Conservation (phyloP, 2,329 filamentous ascomycete species). For the Botrytis tulipae region DNA sequence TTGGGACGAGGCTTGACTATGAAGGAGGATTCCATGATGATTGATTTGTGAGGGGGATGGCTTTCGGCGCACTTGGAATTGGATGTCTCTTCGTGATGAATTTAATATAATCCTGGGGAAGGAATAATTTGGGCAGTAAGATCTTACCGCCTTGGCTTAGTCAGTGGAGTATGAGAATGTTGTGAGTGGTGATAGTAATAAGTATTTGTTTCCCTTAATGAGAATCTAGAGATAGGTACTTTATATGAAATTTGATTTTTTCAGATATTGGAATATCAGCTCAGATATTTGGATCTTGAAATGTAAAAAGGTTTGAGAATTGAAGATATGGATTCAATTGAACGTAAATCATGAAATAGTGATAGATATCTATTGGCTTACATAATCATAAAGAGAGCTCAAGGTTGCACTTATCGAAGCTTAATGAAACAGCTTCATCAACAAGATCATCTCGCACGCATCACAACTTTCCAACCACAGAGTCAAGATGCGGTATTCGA, state of each 20-base stretch:
- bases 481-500: constrained; percentile 54
- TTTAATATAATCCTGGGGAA: constrained; percentile 15
- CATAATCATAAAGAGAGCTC: background rate
- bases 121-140: constrained; percentile 20
- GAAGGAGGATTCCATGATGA: constrained; percentile 37
- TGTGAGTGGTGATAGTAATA: background rate
- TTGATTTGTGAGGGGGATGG: constrained; percentile 12
- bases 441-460: constrained; percentile 9
- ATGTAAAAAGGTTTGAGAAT: background rate
- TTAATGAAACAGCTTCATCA: constrained; percentile 22
- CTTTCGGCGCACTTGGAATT: constrained; percentile 11
- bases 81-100: background rate
- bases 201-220: no score
- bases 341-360: background rate
- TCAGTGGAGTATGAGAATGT: background rate
- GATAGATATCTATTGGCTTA: background rate
- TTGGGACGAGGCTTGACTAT: constrained; percentile 60
- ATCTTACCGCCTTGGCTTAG: constrained; percentile 5
- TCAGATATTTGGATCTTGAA: background rate
- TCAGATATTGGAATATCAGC: no score
- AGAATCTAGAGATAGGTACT: no score
- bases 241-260: no score
- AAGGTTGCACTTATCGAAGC: constrained; percentile 11
- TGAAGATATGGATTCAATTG: no score
- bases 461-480: constrained; percentile 22